Base-by-base conservation (phyloP, 202 grass and related monocot genomes). In the Panicum virgatum region DNA sequence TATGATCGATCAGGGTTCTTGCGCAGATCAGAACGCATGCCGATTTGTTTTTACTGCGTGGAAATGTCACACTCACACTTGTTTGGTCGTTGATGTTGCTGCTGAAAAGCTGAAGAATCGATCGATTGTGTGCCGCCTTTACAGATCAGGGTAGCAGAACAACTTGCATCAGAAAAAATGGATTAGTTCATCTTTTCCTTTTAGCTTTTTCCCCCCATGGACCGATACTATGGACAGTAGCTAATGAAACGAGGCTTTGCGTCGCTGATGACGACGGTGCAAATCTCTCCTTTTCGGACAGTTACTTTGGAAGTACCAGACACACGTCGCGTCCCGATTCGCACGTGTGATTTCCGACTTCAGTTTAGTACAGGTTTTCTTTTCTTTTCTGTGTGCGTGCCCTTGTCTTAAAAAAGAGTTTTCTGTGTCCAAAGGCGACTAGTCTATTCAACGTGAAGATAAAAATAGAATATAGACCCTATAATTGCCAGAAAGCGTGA, bases 51-150 rank as follows among this genome's bases (percentile, higher is more conserved):
- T 54, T 27, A 1, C 12, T 46, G 64, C 5, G 20, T 67, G 5
- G 38, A 13, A 43, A 18, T 9, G 29, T n/a, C 4, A 11, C 16
- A n/a, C n/a, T n/a, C n/a, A n/a, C n/a, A n/a, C 4, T 72, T 37
- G 26, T 18, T 46, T 46, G 39, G 6, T 20, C 52, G 7, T 30
- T 27, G 5, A 0, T 40, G 3, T 16, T 32, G 48, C 0, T 37
- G 30, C 44, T 56, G 69, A 61, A 68, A 74, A 67, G 59, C 51
- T 6, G n/a, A 30, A 40, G 12, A 37, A 37, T 50, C 46, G 9
- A 83, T 86, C 71, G 71, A 87, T 72, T 39, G 29, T 48, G 13
- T 58, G 45, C 26, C 20, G 27, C 9, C 82, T 89, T 81, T 81
- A 81, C 82, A 85, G 71, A 76, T 64, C 20, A 60, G 27, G 16